Base-by-base conservation (phyloP, 345 rosid genomes). In the Populus alba region DNA sequence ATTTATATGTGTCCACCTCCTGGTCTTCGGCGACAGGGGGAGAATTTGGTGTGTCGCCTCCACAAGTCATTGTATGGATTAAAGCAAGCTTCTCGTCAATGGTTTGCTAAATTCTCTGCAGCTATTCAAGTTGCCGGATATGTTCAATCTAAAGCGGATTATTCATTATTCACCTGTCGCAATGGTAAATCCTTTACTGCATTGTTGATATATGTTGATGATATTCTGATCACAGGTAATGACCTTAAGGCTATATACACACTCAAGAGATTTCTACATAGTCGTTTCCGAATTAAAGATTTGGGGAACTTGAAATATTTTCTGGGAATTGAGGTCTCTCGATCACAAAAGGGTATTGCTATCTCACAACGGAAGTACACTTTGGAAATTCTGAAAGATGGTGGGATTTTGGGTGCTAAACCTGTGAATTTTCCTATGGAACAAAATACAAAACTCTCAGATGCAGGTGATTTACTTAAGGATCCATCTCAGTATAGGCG, bases 371-470 rank as follows among this genome's bases (percentile, higher is more conserved):
- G 53, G n/a, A 73, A 73, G n/a, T 55, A n/a, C 10, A 38, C 76
- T 18, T 37, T 73, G 20, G 33, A 73, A 61, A 35, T 59, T 38
- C 17, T 59, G 9, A 35, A 73, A 5, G 68, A 73, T 73, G n/a
- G 68, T 10, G 49, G 47, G 22, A 20, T 17, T 57, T 59, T 73
- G 33, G 68, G 53, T 17, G 68, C 68, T 73, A 59, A 57, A 73
- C 76, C 29, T 3, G 22, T 73, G 31, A 22, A 73, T n/a, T 65
- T 66, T 47, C 65, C 71, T 7, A 75, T 43, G 43, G 78, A 75
- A 12, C 27, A 75, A 47, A 29, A 66, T n/a, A 45, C 29, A 45
- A 70, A 45, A 18, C 18, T 27, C 1, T 55, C 29, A 9, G 1
- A 23, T 6, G 8, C 25, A 27, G 41, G 39, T 39, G 43, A 7